Base-by-base conservation (phyloP, 352 stramenopile species). In the Pythium aphanidermatum region DNA sequence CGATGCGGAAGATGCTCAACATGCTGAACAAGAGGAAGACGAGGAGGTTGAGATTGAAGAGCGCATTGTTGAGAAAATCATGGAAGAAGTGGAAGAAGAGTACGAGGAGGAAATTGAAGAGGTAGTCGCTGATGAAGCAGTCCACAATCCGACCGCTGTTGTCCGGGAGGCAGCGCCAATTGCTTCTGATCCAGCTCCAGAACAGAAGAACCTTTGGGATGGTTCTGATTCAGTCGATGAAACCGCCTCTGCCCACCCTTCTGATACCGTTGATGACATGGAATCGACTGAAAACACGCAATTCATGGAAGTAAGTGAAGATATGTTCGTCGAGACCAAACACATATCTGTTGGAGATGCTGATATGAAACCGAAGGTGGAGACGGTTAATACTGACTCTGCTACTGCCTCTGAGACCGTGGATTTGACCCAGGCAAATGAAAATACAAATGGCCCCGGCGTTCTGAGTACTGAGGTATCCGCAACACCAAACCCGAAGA, bases 11-110 rank as follows among this genome's bases (percentile, higher is more conserved):
- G 63, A 73, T 9, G 59, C 54, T 6, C 46, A 55, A 1, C 17
- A 53, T 10, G 56, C 66, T 13, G 45, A 77, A 30, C 40, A 55
- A 13, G 68, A 76, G 20, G 51, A 77, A 16, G 59, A 64, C 2
- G 51, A 62, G 1, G 43, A 58, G 8, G 60, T 68, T 4, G 55
- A 53, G 29, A 26, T 41, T 12, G 45, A 65, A 16, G 38, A 63
- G 16, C 46, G 77, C 14, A 40, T 69, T 6, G 36, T 60, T 9
- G 48, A 65, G 30, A 52, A 69, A 23, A 35, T 68, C 7, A 51
- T 64, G 21, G 42, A 61, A 46, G 50, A 72, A 30, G 30, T 64
- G 7, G 59, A 71, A 10, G 60, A 66, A 16, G 46, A 64, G 12
- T 62, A 61, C 27, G 60, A 68, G 46, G 55, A 65, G 44, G 49